phyloP scores from a whole-genome alignment of 805 yeast genomes.

The Sugiyamaella boreocaroliniensis region DNA sequence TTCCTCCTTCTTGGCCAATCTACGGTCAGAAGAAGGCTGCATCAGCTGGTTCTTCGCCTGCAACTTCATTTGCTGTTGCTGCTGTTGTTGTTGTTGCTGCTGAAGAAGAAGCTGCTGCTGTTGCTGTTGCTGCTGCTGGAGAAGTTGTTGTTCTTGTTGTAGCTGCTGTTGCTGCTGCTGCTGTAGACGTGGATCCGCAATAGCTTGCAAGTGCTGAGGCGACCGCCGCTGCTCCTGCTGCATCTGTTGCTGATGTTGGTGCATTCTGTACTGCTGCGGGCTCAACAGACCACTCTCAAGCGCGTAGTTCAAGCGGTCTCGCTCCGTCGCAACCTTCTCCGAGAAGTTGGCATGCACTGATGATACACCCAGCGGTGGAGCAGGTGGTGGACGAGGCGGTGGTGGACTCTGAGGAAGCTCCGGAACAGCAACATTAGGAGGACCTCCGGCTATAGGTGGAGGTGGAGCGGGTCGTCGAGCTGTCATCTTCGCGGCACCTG shows the following conservation, averaged over 20 bases:
- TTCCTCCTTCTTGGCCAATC: background rate
- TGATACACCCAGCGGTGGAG: slow-evolving; percentile 37
- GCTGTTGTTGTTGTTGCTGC: slow-evolving; percentile 6
- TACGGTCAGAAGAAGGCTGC: slow-evolving; percentile 2
- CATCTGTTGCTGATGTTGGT: slow-evolving; percentile 37
- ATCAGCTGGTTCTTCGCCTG: slow-evolving; percentile 2
- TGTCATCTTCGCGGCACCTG: slow-evolving; percentile 7
- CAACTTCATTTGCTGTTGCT: slow-evolving; percentile 2
- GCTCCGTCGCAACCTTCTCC: slow-evolving; percentile 17
- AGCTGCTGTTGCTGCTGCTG: slow-evolving; percentile 9
- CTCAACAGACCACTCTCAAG: slow-evolving; percentile 21
- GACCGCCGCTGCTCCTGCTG: slow-evolving; percentile 27
- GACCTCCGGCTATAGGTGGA: slow-evolving; percentile 7
- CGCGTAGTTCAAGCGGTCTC: slow-evolving; percentile 34
- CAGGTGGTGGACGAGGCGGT: slow-evolving; percentile 36
- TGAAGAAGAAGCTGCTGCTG: slow-evolving; percentile 3
- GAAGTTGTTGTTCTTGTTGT: slow-evolving; percentile 6
- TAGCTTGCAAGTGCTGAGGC: slow-evolving; percentile 19
- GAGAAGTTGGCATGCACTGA: slow-evolving; percentile 24
- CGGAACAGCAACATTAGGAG: slow-evolving; percentile 15
- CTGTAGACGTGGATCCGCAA: slow-evolving; percentile 13
- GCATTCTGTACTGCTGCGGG: slow-evolving; percentile 29
- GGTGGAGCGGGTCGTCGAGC: slow-evolving; percentile 4
- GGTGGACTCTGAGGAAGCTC: slow-evolving; percentile 22
- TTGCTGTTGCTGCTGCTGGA: slow-evolving; percentile 6